phyloP scores from a whole-genome alignment of 2,329 filamentous ascomycete genomes.

The Didymella glomerata region DNA sequence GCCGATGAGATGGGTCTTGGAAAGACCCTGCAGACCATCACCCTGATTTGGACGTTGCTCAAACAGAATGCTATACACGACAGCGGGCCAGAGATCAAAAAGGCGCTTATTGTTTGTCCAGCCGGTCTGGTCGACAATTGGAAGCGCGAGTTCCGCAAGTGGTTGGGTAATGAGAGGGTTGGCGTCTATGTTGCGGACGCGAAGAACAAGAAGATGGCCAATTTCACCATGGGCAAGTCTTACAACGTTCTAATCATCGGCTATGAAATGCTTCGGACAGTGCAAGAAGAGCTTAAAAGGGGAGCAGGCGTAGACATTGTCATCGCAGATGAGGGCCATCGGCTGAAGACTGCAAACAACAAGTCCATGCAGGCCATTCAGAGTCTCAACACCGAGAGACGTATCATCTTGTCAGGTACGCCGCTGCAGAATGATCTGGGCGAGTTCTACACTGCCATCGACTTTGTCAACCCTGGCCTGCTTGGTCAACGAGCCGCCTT shows the following conservation, averaged over 20 bases:
- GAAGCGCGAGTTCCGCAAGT: conserved; percentile 76
- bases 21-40: conserved; percentile 77
- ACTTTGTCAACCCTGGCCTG: conserved; percentile 73
- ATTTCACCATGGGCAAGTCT: conserved; percentile 73
- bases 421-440: conserved; percentile 73
- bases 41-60: conserved; percentile 74
- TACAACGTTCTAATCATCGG: conserved; percentile 78
- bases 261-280: conserved; percentile 72
- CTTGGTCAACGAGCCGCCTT: conserved; percentile 70
- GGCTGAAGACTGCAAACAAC: conserved; percentile 73
- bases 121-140: conserved; percentile 77
- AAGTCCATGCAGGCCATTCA: conserved; percentile 73
- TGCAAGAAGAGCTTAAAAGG: conserved; percentile 71
- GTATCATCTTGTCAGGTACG: conserved; percentile 72
- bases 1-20: conserved; percentile 81
- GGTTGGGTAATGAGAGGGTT: conserved; percentile 74
- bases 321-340: conserved; percentile 74
- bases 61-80: conserved; percentile 74
- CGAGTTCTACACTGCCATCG: conserved; percentile 73
- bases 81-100: conserved; percentile 68
- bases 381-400: conserved; percentile 66
- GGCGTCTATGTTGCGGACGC: conserved; percentile 70
- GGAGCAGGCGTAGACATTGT: conserved; percentile 72
- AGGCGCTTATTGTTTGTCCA: conserved; percentile 76
- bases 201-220: conserved; percentile 68